Conservation (phyloP, 2,329 filamentous ascomycete genomes). For the Diatrype stigma region DNA sequence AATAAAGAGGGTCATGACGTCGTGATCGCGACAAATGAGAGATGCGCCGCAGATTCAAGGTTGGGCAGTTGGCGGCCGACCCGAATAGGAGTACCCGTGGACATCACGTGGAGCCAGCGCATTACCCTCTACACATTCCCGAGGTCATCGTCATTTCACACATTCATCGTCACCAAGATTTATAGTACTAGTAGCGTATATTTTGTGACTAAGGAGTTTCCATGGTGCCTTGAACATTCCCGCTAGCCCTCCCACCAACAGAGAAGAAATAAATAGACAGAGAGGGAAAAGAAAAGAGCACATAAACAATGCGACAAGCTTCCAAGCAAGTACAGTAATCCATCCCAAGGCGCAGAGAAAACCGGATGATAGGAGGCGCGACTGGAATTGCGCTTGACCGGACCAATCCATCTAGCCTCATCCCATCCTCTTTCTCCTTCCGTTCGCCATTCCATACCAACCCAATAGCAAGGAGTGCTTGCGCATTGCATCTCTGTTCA, state of each 20-base stretch:
- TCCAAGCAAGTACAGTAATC: conserved; percentile 16
- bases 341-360: conserved; percentile 19
- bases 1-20: not conserved
- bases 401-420: not conserved
- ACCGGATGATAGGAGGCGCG: conserved; percentile 7
- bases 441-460: not conserved
- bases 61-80: too few relatives aligned
- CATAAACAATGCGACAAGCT: conserved; percentile 21
- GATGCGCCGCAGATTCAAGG: too few relatives aligned
- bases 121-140: not conserved
- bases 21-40: not conserved
- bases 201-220: conserved; percentile 16
- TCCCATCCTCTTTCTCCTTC: not conserved
- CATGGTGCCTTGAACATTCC: conserved; percentile 18
- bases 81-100: too few relatives aligned
- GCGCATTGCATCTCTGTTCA: not conserved
- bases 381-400: not conserved
- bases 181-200: conserved; percentile 18
- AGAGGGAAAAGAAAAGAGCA: conserved; percentile 7
- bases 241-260: conserved; percentile 14
- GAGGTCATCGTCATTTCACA: too few relatives aligned
- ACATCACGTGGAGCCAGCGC: not conserved
- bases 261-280: conserved; percentile 2
- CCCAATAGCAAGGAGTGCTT: not conserved
- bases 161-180: too few relatives aligned